phyloP scores from a whole-genome alignment of 768 basidiomycete genomes.

The Mrakia frigida region DNA sequence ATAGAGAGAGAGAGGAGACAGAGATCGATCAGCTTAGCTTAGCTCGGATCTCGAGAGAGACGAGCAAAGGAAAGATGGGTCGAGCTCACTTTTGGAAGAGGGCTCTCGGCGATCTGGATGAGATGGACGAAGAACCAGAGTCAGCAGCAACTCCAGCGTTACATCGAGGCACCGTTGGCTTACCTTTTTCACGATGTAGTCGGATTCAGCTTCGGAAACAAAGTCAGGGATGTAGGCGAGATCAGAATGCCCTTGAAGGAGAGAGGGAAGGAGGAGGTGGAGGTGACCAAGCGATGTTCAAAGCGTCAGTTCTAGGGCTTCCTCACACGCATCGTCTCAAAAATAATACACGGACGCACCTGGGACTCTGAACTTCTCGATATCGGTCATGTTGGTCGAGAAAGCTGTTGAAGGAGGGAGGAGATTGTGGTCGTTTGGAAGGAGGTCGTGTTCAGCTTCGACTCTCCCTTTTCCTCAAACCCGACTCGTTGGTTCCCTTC shows the following conservation, averaged over 20 bases:
- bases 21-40: neutral
- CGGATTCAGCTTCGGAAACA: conserved; percentile 63
- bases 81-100: conserved; percentile 53
- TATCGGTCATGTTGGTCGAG: neutral
- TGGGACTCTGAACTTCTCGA: conserved; percentile 2
- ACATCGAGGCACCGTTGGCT: neutral
- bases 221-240: conserved; percentile 67
- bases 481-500: no score
- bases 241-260: neutral
- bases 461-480: neutral
- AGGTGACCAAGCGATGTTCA: neutral
- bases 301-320: neutral
- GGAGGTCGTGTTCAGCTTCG: neutral
- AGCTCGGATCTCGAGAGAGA: neutral
- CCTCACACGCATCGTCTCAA: neutral
- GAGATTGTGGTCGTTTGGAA: neutral
- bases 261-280: neutral
- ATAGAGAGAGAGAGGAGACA: neutral
- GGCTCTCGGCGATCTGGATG: conserved; percentile 66
- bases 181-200: conserved; percentile 71
- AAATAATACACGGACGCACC: neutral
- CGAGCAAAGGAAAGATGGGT: neutral
- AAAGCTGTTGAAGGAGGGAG: neutral
- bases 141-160: neutral
- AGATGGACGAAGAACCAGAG: no score